Percentiles rank a stretch among this genome's conserved stretches.
Evolutionary conservation across 768 basidiomycete species (phyloP).

Genomic region (Tricholoma terreum): DNA sequence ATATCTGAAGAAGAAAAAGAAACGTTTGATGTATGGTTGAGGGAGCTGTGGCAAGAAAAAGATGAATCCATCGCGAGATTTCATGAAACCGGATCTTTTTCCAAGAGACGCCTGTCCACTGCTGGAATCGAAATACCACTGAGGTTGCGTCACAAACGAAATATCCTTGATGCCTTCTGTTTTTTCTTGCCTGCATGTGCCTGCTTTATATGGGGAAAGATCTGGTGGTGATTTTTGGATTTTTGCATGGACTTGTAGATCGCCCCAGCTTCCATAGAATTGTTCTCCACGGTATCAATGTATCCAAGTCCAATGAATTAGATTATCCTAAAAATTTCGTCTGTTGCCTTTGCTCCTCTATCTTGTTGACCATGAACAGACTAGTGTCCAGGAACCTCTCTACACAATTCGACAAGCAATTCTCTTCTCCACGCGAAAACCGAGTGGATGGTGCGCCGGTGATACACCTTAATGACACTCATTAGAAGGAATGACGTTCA

Average conservation of each 20-base stretch:
- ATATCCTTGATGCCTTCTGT: slow-evolving; percentile 65
- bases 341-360: slow-evolving; percentile 44
- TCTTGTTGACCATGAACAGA: slow-evolving; percentile 73
- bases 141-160: slow-evolving; percentile 48
- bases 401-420: slow-evolving; percentile 86
- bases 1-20: slow-evolving; percentile 56
- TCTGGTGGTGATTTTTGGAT: slow-evolving; percentile 24
- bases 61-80: slow-evolving; percentile 74
- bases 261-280: background rate
- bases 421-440: slow-evolving; percentile 77
- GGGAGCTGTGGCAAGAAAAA: slow-evolving; percentile 80
- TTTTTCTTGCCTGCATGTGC: slow-evolving; percentile 61
- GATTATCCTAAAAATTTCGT: slow-evolving; percentile 11
- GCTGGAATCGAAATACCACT: slow-evolving; percentile 54
- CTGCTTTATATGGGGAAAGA: slow-evolving; percentile 46
- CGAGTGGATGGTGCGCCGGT: slow-evolving; percentile 72
- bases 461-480: slow-evolving; percentile 57
- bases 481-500: slow-evolving; percentile 1
- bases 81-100: slow-evolving; percentile 50
- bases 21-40: slow-evolving; percentile 80
- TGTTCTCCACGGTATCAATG: background rate
- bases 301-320: background rate
- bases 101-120: slow-evolving; percentile 18
- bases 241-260: background rate
- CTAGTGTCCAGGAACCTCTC: slow-evolving; percentile 89